phyloP scores from a whole-genome alignment of 768 basidiomycete genomes.

The Hygrophorus pudorinus region DNA sequence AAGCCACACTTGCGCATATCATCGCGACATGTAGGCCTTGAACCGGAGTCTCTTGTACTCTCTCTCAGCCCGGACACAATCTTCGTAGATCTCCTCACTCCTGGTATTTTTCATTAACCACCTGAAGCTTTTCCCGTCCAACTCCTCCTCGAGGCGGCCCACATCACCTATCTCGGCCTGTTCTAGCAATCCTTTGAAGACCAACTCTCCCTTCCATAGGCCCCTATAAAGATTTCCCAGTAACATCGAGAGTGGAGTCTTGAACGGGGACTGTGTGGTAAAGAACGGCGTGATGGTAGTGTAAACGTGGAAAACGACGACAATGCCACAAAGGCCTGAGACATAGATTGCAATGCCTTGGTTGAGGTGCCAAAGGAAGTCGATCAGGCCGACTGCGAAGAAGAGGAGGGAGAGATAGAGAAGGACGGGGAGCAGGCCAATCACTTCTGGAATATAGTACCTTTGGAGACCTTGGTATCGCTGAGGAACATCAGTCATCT shows the following conservation, averaged over 20 bases:
- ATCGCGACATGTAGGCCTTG: background rate
- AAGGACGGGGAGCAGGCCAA: constrained; percentile 8
- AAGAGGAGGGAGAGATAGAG: constrained; percentile 9
- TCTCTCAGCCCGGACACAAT: constrained; percentile 2
- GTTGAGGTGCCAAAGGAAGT: constrained; percentile 11
- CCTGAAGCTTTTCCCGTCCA: constrained; percentile 5
- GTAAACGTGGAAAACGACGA: constrained; percentile 6
- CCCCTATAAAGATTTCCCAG: constrained; percentile 10
- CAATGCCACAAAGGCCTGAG: constrained; percentile 7
- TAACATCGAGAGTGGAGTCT: constrained; percentile 9
- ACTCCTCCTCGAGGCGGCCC: constrained; percentile 1
- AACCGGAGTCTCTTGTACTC: background rate
- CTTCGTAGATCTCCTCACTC: constrained; percentile 5
- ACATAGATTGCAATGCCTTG: constrained; percentile 11
- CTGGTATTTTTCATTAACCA: constrained; percentile 8
- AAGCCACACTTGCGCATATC: no score
- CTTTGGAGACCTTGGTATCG: constrained; percentile 5
- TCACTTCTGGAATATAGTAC: constrained; percentile 6
- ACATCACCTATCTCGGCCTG: constrained; percentile 8
- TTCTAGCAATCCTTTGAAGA: constrained; percentile 7
- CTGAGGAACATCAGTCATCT: background rate
- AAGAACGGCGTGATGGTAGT: constrained; percentile 10
- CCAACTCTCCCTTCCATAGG: background rate
- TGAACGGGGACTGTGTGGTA: constrained; percentile 10
- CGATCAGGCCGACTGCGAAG: constrained; percentile 11